These are phyloP conservation scores for Pseudognaphalium luteoalbum DNA, from an alignment of 129 eudicot species.

Conservation along the genomic window DNA sequence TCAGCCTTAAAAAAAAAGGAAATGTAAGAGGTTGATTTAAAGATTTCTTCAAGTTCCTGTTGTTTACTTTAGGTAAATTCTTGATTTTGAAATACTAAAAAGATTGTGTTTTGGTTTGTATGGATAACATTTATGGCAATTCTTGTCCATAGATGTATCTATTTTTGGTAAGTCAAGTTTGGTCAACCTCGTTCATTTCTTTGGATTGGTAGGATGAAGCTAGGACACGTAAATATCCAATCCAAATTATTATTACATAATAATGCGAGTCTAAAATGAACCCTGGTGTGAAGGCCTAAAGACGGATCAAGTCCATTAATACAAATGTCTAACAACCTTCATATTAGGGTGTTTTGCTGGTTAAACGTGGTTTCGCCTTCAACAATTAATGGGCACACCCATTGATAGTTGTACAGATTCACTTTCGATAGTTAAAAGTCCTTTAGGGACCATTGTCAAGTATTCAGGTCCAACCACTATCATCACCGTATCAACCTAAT, in stretches of 20 bases:
- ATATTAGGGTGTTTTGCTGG: no score
- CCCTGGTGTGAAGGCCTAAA: no score
- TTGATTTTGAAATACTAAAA: slow-evolving; percentile 18
- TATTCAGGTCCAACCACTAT: not conserved
- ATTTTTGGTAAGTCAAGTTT: slow-evolving; percentile 21
- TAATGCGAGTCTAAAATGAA: no score
- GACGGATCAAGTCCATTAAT: no score
- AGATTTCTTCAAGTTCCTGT: slow-evolving; percentile 22
- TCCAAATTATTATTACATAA: no score
- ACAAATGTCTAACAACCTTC: no score
- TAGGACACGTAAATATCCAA: no score
- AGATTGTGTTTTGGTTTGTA: slow-evolving; percentile 25
- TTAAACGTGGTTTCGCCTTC: not conserved
- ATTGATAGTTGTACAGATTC: not conserved
- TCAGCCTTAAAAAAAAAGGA: not conserved
- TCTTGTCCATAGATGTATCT: slow-evolving; percentile 30
- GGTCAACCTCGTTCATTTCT: slow-evolving; percentile 27
- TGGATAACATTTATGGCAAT: slow-evolving; percentile 30
- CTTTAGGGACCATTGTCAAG: not conserved
- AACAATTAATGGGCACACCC: not conserved
- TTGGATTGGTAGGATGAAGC: slow-evolving; percentile 8
- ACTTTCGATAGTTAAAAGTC: not conserved
- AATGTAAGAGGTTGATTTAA: not conserved
- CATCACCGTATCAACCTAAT: not conserved
- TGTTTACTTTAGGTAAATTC: slow-evolving; percentile 6